These are phyloP conservation scores for Yarrowia keelungensis DNA, from an alignment of 805 yeast species.

Conservation along the genomic window DNA sequence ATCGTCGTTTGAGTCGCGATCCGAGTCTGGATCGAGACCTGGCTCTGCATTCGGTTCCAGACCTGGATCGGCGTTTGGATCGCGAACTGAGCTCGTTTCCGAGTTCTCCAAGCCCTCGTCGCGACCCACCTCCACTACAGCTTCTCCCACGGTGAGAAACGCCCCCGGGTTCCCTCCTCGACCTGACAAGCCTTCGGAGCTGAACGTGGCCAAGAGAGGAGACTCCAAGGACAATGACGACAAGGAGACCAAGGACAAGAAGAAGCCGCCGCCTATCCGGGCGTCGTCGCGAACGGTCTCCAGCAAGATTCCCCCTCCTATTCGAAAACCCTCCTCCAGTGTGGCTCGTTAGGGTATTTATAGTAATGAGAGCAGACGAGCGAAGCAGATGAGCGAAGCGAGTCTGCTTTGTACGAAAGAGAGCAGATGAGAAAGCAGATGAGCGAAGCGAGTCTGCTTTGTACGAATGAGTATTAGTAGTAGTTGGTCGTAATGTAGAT, in stretches of 20 bases:
- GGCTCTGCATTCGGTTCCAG: background rate
- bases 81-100: background rate
- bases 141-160: constrained; percentile 14
- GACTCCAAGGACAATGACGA: background rate
- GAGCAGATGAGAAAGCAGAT: no score
- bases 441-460: no score
- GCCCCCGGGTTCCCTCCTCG: constrained; percentile 24
- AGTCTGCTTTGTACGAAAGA: no score
- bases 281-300: constrained; percentile 43
- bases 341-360: constrained; percentile 35
- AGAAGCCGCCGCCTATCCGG: constrained; percentile 42
- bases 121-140: constrained; percentile 8
- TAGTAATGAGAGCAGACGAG: background rate
- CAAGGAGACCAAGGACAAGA: constrained; percentile 5
- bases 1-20: background rate
- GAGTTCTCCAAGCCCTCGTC: constrained; percentile 12
- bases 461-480: no score
- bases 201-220: constrained; percentile 32
- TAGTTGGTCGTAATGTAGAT: no score
- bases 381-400: no score
- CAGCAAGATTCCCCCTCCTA: constrained; percentile 37
- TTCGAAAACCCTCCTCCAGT: constrained; percentile 32
- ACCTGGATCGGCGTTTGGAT: constrained; percentile 1
- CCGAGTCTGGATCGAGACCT: background rate
- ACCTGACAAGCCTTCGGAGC: constrained; percentile 24